Evolutionary conservation across 441 rosid species (phyloP).

Genomic region (Pelargonium myrrhifolium): DNA sequence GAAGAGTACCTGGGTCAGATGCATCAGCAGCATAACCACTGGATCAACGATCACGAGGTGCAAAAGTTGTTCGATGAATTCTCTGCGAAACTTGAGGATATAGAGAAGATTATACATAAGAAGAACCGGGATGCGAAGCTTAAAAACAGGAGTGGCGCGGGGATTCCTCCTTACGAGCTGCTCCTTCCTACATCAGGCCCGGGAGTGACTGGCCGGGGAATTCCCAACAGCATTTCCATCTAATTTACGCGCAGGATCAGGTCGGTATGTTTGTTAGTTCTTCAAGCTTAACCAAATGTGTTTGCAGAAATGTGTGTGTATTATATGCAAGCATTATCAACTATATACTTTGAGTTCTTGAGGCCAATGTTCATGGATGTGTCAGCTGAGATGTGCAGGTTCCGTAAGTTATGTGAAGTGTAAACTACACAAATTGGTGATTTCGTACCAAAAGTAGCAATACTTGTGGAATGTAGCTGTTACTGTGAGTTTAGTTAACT

Average conservation of each 20-base stretch:
- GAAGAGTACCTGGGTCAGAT: conserved; percentile 79
- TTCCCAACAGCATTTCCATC: conserved; percentile 89
- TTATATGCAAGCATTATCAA: too few species aligned
- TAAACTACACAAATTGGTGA: too few species aligned
- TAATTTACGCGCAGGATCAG: conserved; percentile 18
- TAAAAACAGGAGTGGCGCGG: conserved; percentile 78
- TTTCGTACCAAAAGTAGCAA: too few species aligned
- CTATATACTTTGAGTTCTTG: too few species aligned
- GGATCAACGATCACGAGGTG: conserved; percentile 63
- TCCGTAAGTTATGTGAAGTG: too few species aligned
- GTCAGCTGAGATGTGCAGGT: too few species aligned
- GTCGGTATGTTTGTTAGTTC: too few species aligned
- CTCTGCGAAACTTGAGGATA: conserved; percentile 49
- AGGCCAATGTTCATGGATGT: too few species aligned
- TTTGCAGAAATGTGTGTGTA: too few species aligned
- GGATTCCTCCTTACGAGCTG: conserved; percentile 84
- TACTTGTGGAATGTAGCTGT: too few species aligned
- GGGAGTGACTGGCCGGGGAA: conserved; percentile 90
- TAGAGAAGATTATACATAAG: conserved; percentile 48
- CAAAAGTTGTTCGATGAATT: conserved; percentile 42
- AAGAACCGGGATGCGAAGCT: conserved; percentile 55
- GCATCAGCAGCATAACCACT: conserved; percentile 45
- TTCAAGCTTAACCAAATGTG: too few species aligned
- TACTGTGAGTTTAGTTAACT: too few species aligned
- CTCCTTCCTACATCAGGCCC: conserved; percentile 71